A percentile compares a stretch with the other conserved stretches of the same genome.
Conservation (phyloP, 495 filamentous ascomycete species). For the Astrothelium macrocarpum region DNA sequence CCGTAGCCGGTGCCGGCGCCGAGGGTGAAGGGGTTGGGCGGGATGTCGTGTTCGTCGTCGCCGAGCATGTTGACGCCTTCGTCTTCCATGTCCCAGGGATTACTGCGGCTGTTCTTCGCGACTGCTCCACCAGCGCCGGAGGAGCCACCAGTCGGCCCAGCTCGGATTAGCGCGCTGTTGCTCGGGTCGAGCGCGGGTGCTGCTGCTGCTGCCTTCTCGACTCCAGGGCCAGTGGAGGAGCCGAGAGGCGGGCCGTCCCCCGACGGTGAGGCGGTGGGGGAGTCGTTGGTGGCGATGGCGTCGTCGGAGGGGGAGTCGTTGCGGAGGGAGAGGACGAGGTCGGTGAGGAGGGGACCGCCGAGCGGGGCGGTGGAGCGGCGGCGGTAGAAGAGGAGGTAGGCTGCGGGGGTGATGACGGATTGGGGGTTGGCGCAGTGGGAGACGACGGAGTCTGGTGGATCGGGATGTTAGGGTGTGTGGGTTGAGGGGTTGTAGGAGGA, state of each 20-base stretch:
- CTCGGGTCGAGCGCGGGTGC: too few relatives aligned
- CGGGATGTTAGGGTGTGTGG: slow-evolving; percentile 11
- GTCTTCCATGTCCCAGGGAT: background rate
- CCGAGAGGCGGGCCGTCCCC: slow-evolving; percentile 80
- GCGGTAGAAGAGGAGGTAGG: slow-evolving; percentile 94
- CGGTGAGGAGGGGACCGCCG: slow-evolving; percentile 62
- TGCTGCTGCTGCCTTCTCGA: slow-evolving; percentile 26
- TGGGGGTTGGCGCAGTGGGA: slow-evolving; percentile 39
- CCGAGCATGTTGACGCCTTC: background rate
- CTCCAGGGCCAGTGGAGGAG: slow-evolving; percentile 40
- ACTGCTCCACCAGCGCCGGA: background rate
- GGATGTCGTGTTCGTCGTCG: background rate
- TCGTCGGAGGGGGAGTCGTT: slow-evolving; percentile 36
- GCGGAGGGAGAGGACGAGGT: slow-evolving; percentile 51
- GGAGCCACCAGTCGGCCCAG: background rate
- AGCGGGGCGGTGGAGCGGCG: slow-evolving; percentile 66
- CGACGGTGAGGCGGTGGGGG: slow-evolving; percentile 45
- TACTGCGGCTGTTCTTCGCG: background rate
- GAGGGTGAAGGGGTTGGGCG: too few relatives aligned
- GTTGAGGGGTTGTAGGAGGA: slow-evolving; percentile 11
- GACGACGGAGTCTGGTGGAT: slow-evolving; percentile 54
- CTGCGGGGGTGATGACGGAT: slow-evolving; percentile 54
- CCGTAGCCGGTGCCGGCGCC: too few relatives aligned
- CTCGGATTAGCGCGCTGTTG: too few relatives aligned
- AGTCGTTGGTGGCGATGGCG: slow-evolving; percentile 29